A percentile compares a stretch with the other conserved stretches of the same genome.
phyloP scores from a whole-genome alignment of 495 filamentous ascomycete species.

The Niebla homalea region DNA sequence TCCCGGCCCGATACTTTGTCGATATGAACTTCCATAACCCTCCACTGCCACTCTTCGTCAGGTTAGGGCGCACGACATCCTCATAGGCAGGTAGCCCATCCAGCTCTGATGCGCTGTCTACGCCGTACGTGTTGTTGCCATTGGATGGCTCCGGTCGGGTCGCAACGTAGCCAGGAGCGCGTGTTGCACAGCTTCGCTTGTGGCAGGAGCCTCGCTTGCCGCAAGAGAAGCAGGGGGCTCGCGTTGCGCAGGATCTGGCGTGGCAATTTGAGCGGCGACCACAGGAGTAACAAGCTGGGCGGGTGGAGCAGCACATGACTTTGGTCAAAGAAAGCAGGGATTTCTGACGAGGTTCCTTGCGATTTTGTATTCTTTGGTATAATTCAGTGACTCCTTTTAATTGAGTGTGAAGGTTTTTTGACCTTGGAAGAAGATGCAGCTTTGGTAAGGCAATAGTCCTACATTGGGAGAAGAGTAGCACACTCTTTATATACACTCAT shows the following conservation, averaged over 20 bases:
- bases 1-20: background rate
- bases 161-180: background rate
- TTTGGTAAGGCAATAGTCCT: background rate
- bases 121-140: background rate
- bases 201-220: background rate
- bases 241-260: background rate
- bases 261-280: background rate
- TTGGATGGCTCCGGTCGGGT: background rate
- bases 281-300: constrained; percentile 2
- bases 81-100: background rate
- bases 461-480: background rate
- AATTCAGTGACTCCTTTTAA: background rate
- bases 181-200: constrained; percentile 1
- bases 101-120: background rate
- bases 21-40: background rate
- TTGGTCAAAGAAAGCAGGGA: background rate
- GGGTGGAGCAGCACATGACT: background rate
- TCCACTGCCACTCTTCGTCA: background rate
- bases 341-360: background rate
- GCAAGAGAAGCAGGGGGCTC: background rate
- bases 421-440: background rate
- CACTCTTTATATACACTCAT: background rate
- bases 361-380: background rate
- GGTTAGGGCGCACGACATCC: background rate
- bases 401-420: background rate